These are phyloP conservation scores for Lentinula sp. DNA, from an alignment of 768 basidiomycete species.

Conservation along the genomic window DNA sequence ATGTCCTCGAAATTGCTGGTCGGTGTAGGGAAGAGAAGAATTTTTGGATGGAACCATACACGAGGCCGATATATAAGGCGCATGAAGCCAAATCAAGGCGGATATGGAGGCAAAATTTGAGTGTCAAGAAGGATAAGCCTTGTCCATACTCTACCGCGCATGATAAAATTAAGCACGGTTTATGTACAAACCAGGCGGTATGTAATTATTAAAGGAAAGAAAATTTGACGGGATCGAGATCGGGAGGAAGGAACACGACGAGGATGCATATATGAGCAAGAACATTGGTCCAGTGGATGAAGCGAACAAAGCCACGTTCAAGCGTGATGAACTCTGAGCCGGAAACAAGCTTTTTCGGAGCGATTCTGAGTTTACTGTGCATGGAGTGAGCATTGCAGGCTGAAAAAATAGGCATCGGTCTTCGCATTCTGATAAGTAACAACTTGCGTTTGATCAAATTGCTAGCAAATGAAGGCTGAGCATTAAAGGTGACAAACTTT, in stretches of 20 bases:
- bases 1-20: too few species aligned
- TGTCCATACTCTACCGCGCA: neutral
- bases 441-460: too few species aligned
- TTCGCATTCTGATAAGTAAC: too few species aligned
- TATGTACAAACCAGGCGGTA: constrained; percentile 1
- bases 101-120: neutral
- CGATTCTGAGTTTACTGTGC: too few species aligned
- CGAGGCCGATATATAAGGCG: constrained; percentile 4
- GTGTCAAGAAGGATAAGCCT: neutral
- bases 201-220: neutral
- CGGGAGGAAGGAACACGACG: neutral
- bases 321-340: neutral
- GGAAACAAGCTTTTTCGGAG: too few species aligned
- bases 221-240: neutral
- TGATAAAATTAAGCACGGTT: neutral
- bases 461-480: too few species aligned
- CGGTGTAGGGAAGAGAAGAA: neutral
- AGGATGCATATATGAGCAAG: neutral
- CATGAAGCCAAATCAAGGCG: neutral
- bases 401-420: too few species aligned
- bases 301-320: neutral
- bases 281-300: neutral
- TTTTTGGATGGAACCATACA: neutral
- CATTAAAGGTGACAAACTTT: too few species aligned
- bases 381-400: too few species aligned